Evolutionary conservation across 306 rosid genomes (phyloP).

Genomic region (Sicyos baderoa): DNA sequence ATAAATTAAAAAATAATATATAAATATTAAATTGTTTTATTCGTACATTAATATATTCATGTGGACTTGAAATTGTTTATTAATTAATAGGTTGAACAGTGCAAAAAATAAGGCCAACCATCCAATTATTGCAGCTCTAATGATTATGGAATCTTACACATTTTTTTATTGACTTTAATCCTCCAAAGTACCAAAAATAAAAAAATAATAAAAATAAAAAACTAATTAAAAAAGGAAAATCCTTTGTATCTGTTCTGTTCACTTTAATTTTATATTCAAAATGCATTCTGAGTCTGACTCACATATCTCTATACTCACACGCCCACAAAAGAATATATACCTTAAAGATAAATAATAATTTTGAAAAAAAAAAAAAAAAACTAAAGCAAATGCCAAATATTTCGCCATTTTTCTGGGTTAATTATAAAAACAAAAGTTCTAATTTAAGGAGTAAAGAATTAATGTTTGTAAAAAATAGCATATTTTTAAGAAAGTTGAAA

Average conservation of each 20-base stretch:
- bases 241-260: neutral
- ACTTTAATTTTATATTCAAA: neutral
- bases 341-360: neutral
- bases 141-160: constrained; percentile 29
- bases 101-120: neutral
- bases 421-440: neutral
- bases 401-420: neutral
- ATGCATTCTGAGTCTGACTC: neutral
- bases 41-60: neutral
- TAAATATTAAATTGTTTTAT: too few species aligned
- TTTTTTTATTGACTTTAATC: constrained; percentile 11
- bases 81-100: constrained; percentile 9
- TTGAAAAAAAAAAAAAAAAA: too few species aligned
- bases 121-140: constrained; percentile 43
- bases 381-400: neutral
- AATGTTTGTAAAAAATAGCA: neutral
- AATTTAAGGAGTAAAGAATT: neutral
- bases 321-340: constrained; percentile 1
- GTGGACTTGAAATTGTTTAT: neutral
- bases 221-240: neutral
- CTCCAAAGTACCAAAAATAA: constrained; percentile 16
- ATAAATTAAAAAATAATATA: too few species aligned
- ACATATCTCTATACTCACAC: neutral
- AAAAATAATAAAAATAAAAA: too few species aligned
- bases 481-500: too few species aligned